A percentile compares a stretch with the other conserved stretches of the same genome.
Conservation (phyloP, 257 asterid species). For the Apocynum venetum region DNA sequence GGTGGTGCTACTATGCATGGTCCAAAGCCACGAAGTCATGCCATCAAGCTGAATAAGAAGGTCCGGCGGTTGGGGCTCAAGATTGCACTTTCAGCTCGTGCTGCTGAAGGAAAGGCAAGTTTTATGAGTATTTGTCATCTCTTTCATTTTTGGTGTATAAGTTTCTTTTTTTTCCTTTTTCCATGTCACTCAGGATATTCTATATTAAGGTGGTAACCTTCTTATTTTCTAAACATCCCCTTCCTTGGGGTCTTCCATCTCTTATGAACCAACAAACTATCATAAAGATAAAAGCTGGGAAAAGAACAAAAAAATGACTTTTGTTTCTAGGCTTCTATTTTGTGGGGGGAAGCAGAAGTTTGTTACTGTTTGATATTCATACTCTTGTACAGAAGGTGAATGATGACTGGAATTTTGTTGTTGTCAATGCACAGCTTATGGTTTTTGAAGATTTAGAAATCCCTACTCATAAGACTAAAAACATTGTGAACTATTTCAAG, state of each 20-base stretch:
- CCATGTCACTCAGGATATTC: background rate
- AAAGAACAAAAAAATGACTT: background rate
- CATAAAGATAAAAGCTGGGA: background rate
- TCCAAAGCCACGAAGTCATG: constrained; percentile 97
- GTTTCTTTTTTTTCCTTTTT: background rate
- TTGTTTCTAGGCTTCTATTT: background rate
- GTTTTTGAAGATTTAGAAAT: constrained; percentile 78
- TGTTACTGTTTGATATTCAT: background rate
- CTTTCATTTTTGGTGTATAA: background rate
- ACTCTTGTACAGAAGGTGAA: background rate
- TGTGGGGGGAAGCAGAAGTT: background rate
- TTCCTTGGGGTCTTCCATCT: background rate
- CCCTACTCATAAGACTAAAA: constrained; percentile 86
- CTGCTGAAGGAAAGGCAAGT: constrained; percentile 97
- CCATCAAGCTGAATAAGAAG: constrained; percentile 79
- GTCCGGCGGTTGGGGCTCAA: constrained; percentile 87
- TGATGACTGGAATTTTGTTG: constrained; percentile 3
- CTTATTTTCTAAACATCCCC: background rate
- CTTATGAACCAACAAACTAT: background rate
- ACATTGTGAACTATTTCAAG: constrained; percentile 57
- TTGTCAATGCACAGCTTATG: constrained; percentile 53
- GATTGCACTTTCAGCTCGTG: constrained; percentile 89
- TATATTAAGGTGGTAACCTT: background rate
- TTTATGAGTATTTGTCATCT: background rate
- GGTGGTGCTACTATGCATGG: constrained; percentile 92